Conservation (phyloP, 345 rosid species). For the Ceriops zippeliana region DNA sequence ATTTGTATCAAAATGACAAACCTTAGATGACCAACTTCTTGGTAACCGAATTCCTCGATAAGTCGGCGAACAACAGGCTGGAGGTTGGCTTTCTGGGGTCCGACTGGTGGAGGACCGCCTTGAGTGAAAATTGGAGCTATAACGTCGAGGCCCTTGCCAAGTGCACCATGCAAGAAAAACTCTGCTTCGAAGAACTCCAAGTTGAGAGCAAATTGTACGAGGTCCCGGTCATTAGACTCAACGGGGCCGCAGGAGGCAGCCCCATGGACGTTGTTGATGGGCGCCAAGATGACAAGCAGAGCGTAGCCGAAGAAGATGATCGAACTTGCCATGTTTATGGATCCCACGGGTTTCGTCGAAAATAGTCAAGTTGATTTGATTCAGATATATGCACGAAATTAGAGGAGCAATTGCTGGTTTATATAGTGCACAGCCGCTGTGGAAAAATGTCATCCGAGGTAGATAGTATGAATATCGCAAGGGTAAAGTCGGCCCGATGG, state of each 20-base stretch:
- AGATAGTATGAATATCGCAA: too few species aligned
- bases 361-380: too few species aligned
- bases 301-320: too few species aligned
- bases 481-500: too few species aligned
- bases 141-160: constrained; percentile 53
- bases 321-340: too few species aligned
- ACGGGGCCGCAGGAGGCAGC: constrained; percentile 24
- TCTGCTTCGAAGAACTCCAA: constrained; percentile 63
- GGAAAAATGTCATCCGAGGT: too few species aligned
- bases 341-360: too few species aligned
- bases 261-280: too few species aligned
- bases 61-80: constrained; percentile 33
- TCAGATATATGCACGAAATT: too few species aligned
- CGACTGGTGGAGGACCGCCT: constrained; percentile 58
- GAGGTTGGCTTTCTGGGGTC: constrained; percentile 52
- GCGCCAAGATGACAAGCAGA: too few species aligned
- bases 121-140: constrained; percentile 36
- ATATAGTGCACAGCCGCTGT: too few species aligned
- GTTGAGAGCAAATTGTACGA: constrained; percentile 48
- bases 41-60: constrained; percentile 58
- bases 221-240: constrained; percentile 44
- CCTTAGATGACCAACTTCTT: constrained; percentile 78
- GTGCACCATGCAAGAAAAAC: constrained; percentile 43
- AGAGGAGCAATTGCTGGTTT: too few species aligned
- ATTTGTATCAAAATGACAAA: constrained; percentile 4